Percentiles rank a stretch among this genome's conserved stretches.
These are phyloP conservation scores for Pyrenochaeta sp. DNA, from an alignment of 2,329 filamentous ascomycete species.

Conservation along the genomic window DNA sequence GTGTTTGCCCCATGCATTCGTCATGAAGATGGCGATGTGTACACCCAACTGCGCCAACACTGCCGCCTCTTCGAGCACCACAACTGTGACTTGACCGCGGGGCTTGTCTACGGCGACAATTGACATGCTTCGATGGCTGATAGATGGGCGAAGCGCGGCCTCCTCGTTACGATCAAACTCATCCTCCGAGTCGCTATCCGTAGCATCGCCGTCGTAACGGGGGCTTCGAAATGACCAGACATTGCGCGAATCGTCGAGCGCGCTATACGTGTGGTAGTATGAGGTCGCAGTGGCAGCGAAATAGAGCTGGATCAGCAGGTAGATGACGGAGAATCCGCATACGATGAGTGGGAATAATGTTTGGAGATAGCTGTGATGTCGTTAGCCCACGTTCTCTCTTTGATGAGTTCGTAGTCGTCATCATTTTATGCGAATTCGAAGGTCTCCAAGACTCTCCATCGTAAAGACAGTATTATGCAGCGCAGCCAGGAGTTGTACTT, in stretches of 20 bases:
- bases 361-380: slow-evolving; percentile 72
- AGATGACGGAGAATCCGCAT: slow-evolving; percentile 73
- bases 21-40: slow-evolving; percentile 71
- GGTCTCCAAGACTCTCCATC: neutral
- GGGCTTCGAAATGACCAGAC: slow-evolving; percentile 45
- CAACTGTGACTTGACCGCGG: slow-evolving; percentile 72
- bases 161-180: slow-evolving; percentile 67
- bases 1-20: slow-evolving; percentile 65
- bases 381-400: slow-evolving; percentile 15
- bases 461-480: neutral
- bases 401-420: neutral
- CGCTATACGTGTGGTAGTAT: slow-evolving; percentile 66
- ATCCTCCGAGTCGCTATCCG: slow-evolving; percentile 62
- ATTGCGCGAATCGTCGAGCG: slow-evolving; percentile 58
- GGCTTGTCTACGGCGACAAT: slow-evolving; percentile 78
- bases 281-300: slow-evolving; percentile 63
- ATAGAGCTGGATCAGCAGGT: slow-evolving; percentile 68
- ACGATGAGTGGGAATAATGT: slow-evolving; percentile 79
- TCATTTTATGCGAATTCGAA: neutral
- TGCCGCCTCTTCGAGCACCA: slow-evolving; percentile 77
- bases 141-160: slow-evolving; percentile 64
- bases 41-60: slow-evolving; percentile 75
- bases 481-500: slow-evolving; percentile 46
- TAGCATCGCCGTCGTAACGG: slow-evolving; percentile 47
- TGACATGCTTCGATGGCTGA: slow-evolving; percentile 59